Evolutionary conservation across 1,139 yeast genomes (phyloP).

Genomic region (Scheffersomyces quercinus): DNA sequence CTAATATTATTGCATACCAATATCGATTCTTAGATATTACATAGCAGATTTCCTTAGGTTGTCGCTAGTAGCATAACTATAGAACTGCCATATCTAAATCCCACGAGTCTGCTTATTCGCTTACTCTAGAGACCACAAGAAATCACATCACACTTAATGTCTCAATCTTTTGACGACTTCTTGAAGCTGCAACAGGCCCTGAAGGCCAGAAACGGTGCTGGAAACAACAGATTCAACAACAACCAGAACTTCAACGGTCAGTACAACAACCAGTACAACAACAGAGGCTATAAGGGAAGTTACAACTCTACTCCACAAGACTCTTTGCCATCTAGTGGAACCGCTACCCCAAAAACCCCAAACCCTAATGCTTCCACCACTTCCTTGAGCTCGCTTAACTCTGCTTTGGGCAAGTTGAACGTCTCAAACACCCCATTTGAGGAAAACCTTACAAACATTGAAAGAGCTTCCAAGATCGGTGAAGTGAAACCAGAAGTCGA

Average conservation of each 20-base stretch:
- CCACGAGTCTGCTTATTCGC: too few species aligned
- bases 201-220: slow-evolving; percentile 9
- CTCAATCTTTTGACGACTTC: slow-evolving; percentile 36
- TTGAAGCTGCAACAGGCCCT: slow-evolving; percentile 29
- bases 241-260: background rate
- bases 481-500: slow-evolving; percentile 68
- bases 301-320: slow-evolving; percentile 27
- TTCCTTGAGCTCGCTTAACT: slow-evolving; percentile 68
- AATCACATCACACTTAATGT: slow-evolving; percentile 15
- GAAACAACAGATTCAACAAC: slow-evolving; percentile 4
- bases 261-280: slow-evolving; percentile 6
- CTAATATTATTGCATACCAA: too few species aligned
- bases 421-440: slow-evolving; percentile 66
- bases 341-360: slow-evolving; percentile 39
- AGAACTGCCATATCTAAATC: too few species aligned
- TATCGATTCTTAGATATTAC: too few species aligned
- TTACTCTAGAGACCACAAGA: too few species aligned
- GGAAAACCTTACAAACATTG: slow-evolving; percentile 55
- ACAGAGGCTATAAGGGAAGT: slow-evolving; percentile 9
- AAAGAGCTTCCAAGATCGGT: slow-evolving; percentile 56
- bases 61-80: too few species aligned
- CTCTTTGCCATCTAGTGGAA: slow-evolving; percentile 44
- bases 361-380: slow-evolving; percentile 54
- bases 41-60: too few species aligned
- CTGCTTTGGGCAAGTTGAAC: slow-evolving; percentile 65